phyloP scores from a whole-genome alignment of 75 land plant species.

The Sequoiadendron giganteum region DNA sequence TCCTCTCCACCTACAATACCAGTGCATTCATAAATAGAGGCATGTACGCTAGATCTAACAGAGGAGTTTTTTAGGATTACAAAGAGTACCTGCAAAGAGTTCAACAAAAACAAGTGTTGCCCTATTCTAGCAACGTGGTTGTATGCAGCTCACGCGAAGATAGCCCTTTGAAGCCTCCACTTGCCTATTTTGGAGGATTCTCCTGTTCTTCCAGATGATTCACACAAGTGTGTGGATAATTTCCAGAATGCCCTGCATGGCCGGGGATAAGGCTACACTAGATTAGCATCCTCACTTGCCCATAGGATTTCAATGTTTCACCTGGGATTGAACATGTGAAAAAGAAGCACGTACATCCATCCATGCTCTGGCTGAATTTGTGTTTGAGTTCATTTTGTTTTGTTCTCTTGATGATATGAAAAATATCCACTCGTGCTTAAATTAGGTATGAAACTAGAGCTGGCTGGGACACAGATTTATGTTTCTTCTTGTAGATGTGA shows the following conservation, averaged over 20 bases:
- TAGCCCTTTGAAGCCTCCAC: slow-evolving; percentile 20
- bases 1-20: slow-evolving; percentile 69
- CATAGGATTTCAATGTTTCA: slow-evolving; percentile 26
- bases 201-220: slow-evolving; percentile 67
- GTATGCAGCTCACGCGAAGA: slow-evolving; percentile 49
- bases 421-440: too few species aligned
- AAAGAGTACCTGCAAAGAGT: slow-evolving; percentile 27
- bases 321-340: too few species aligned
- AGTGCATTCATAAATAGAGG: slow-evolving; percentile 37
- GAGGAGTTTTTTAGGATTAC: slow-evolving; percentile 36
- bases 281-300: slow-evolving; percentile 32
- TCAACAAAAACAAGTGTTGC: slow-evolving; percentile 51
- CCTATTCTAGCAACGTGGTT: slow-evolving; percentile 79
- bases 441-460: too few species aligned
- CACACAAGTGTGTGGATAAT: slow-evolving; percentile 50
- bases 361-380: too few species aligned
- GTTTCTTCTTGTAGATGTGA: too few species aligned
- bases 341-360: too few species aligned
- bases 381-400: too few species aligned
- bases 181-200: background rate
- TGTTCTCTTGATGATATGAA: too few species aligned
- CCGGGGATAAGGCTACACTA: slow-evolving; percentile 53
- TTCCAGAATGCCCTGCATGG: slow-evolving; percentile 31
- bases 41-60: slow-evolving; percentile 43
- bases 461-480: too few species aligned